A percentile compares a stretch with the other conserved stretches of the same genome.
Conservation (phyloP, 345 rosid species). For the Moricandia arvensis region DNA sequence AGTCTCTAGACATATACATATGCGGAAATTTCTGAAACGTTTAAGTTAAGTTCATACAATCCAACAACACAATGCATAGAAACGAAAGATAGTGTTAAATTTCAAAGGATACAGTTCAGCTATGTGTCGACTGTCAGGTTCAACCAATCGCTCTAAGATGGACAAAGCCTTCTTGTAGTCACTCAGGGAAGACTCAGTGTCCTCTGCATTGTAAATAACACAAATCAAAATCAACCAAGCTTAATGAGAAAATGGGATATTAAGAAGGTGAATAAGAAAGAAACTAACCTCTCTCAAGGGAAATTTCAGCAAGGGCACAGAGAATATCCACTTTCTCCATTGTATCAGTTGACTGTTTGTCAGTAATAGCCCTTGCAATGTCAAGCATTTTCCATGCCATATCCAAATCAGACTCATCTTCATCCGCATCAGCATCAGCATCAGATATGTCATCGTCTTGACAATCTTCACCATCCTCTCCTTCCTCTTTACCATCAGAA, state of each 20-base stretch:
- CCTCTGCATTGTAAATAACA: conserved; percentile 56
- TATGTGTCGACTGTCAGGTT: conserved; percentile 74
- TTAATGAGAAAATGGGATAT: not conserved
- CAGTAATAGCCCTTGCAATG: conserved; percentile 86
- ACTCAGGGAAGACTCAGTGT: conserved; percentile 81
- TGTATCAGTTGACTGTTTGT: conserved; percentile 57
- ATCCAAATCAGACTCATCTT: conserved; percentile 90
- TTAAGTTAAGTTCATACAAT: conserved; percentile 45
- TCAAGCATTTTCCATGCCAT: conserved; percentile 96
- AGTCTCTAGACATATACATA: conserved; percentile 82
- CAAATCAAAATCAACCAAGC: not conserved
- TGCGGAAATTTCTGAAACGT: conserved; percentile 70
- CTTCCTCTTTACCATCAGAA: conserved; percentile 48
- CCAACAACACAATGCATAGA: not conserved
- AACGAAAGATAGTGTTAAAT: no score
- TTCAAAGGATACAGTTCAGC: conserved; percentile 99
- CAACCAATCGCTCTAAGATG: conserved; percentile 73
- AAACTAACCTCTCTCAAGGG: conserved; percentile 80
- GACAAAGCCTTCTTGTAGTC: conserved; percentile 79
- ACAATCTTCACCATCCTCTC: conserved; percentile 54
- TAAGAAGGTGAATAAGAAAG: not conserved
- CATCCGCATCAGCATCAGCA: conserved; percentile 52
- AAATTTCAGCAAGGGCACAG: conserved; percentile 78
- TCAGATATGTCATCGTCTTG: conserved; percentile 59
- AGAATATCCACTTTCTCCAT: conserved; percentile 85